Evolutionary conservation across 257 asterid species (phyloP).

Genomic region (Nicotiana benthamiana): DNA sequence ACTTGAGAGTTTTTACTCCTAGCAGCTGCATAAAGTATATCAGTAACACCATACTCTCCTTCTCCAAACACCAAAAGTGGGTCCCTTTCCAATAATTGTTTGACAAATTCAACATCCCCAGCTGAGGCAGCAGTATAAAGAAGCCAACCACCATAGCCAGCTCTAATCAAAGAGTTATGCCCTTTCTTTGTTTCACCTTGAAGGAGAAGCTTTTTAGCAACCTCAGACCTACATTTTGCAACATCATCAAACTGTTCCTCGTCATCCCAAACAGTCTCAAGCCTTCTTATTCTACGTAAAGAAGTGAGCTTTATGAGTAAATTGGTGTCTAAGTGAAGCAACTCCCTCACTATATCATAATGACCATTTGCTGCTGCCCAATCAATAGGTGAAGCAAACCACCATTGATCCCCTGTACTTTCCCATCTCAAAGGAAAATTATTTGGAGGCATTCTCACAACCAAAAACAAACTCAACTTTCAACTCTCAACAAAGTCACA

Average conservation of each 20-base stretch:
- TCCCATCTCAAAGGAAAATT: constrained; percentile 83
- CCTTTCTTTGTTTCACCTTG: constrained; percentile 49
- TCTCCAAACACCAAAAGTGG: constrained; percentile 82
- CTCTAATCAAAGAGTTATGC: constrained; percentile 58
- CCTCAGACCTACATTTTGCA: constrained; percentile 55
- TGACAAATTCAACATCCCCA: constrained; percentile 58
- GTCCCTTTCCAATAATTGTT: constrained; percentile 54
- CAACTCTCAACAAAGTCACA: not conserved
- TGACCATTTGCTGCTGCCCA: constrained; percentile 98
- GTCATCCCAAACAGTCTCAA: constrained; percentile 90
- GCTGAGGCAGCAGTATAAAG: constrained; percentile 88
- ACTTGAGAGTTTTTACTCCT: constrained; percentile 54
- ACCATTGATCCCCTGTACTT: constrained; percentile 86
- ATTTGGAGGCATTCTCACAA: constrained; percentile 31
- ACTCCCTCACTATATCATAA: constrained; percentile 72
- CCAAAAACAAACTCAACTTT: not conserved
- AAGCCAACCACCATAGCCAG: constrained; percentile 98
- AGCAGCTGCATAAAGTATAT: constrained; percentile 76
- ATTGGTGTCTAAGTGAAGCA: constrained; percentile 67
- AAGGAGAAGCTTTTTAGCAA: constrained; percentile 56
- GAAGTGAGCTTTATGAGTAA: constrained; percentile 83
- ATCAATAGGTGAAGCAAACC: constrained; percentile 96
- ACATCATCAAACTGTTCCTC: constrained; percentile 44
- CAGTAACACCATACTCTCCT: constrained; percentile 87
- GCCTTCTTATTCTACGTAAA: constrained; percentile 67